Conservation (phyloP, 164 flowering plant species). For the Vitis vinifera region DNA sequence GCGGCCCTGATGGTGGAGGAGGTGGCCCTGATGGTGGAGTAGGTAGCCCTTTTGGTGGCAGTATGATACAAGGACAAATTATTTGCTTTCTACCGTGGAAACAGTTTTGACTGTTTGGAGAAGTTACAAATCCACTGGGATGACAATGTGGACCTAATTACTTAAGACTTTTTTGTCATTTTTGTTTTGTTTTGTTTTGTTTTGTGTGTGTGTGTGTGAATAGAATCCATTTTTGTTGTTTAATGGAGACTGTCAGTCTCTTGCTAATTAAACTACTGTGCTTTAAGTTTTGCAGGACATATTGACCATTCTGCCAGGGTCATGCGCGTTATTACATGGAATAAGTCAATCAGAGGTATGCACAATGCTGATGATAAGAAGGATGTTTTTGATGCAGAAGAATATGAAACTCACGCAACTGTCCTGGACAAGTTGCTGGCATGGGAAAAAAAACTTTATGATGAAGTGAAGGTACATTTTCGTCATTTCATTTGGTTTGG, state of each 20-base stretch:
- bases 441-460: constrained; percentile 96
- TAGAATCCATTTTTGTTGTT: background rate
- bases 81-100: too few species aligned
- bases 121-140: too few species aligned
- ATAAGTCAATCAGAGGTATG: constrained; percentile 58
- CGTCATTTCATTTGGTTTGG: background rate
- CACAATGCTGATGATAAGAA: constrained; percentile 49
- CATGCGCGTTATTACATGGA: constrained; percentile 96
- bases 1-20: too few species aligned
- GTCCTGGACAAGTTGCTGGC: constrained; percentile 91
- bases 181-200: too few species aligned
- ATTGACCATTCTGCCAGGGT: constrained; percentile 93
- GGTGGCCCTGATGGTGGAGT: too few species aligned
- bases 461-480: constrained; percentile 82
- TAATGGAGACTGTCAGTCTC: background rate
- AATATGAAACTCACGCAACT: constrained; percentile 88
- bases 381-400: constrained; percentile 63
- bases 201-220: too few species aligned
- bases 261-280: background rate
- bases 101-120: too few species aligned
- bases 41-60: too few species aligned
- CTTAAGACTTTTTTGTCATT: too few species aligned
- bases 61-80: too few species aligned
- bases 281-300: constrained; percentile 50
- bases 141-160: too few species aligned